These are phyloP conservation scores for Ophioceras dolichostomum DNA, from an alignment of 2,329 filamentous ascomycete genomes.

Conservation along the genomic window DNA sequence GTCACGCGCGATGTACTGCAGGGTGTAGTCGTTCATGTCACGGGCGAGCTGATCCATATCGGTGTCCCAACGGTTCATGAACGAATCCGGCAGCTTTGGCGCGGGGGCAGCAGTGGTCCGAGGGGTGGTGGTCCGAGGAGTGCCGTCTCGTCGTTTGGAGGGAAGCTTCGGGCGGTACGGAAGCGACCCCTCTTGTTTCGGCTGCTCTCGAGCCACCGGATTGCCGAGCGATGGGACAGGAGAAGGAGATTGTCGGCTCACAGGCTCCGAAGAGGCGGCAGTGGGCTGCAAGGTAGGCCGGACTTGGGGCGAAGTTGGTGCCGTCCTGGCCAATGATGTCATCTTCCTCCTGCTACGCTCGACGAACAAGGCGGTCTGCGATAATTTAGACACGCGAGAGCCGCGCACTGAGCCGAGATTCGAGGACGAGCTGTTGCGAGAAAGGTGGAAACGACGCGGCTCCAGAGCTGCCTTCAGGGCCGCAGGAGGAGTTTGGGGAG, in stretches of 20 bases:
- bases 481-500: slow-evolving; percentile 1
- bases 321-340: no score
- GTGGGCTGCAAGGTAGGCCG: no score
- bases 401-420: slow-evolving; percentile 17
- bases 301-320: no score
- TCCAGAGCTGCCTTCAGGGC: slow-evolving; percentile 11
- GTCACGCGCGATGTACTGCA: slow-evolving; percentile 44
- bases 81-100: slow-evolving; percentile 11
- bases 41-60: slow-evolving; percentile 37
- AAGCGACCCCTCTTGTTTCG: no score
- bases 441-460: slow-evolving; percentile 44
- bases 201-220: no score
- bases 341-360: slow-evolving; percentile 28
- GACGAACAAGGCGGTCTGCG: slow-evolving; percentile 38
- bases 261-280: no score
- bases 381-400: slow-evolving; percentile 25
- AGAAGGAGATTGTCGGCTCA: no score
- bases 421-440: slow-evolving; percentile 23
- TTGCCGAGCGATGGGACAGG: no score
- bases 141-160: not conserved
- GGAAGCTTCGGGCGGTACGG: slow-evolving; percentile 1
- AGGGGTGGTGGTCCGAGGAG: no score
- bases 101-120: no score
- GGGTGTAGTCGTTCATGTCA: slow-evolving; percentile 46
- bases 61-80: slow-evolving; percentile 15